Conservation (phyloP, 2,329 filamentous ascomycete species). For the Scleromitrula shiraiana region DNA sequence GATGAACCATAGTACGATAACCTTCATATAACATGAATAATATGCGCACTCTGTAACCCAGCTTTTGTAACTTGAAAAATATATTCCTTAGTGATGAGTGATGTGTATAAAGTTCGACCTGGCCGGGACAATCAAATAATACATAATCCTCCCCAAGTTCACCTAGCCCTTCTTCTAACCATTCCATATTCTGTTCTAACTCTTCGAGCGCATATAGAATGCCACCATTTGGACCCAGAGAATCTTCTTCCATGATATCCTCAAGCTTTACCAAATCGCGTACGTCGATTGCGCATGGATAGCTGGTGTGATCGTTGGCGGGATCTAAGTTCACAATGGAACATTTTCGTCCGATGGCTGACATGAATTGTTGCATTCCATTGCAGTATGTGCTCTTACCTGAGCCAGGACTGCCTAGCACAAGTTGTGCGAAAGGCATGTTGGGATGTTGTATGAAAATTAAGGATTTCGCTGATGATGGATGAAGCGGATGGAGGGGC, state of each 20-base stretch:
- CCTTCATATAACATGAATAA: conserved; percentile 6
- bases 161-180: conserved; percentile 75
- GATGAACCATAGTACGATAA: too few species aligned
- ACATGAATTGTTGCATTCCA: conserved; percentile 98
- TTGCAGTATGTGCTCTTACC: conserved; percentile 98
- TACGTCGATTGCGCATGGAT: conserved; percentile 85
- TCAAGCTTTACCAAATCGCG: conserved; percentile 83
- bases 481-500: background rate
- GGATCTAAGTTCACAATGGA: conserved; percentile 95
- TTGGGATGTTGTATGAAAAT: background rate
- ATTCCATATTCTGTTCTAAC: conserved; percentile 87
- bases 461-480: background rate
- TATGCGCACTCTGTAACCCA: conserved; percentile 75
- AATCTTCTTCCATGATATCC: conserved; percentile 88
- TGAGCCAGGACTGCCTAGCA: conserved; percentile 88
- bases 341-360: conserved; percentile 88
- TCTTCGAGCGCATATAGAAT: conserved; percentile 92
- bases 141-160: conserved; percentile 84
- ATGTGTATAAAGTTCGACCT: conserved; percentile 95
- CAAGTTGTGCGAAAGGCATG: conserved; percentile 44
- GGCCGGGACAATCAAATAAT: conserved; percentile 91
- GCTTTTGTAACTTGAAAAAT: conserved; percentile 81
- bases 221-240: conserved; percentile 85
- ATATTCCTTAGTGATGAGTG: conserved; percentile 88
- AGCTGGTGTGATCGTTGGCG: conserved; percentile 87